Conservation (phyloP, 345 rosid genomes). For the Punica granatum region DNA sequence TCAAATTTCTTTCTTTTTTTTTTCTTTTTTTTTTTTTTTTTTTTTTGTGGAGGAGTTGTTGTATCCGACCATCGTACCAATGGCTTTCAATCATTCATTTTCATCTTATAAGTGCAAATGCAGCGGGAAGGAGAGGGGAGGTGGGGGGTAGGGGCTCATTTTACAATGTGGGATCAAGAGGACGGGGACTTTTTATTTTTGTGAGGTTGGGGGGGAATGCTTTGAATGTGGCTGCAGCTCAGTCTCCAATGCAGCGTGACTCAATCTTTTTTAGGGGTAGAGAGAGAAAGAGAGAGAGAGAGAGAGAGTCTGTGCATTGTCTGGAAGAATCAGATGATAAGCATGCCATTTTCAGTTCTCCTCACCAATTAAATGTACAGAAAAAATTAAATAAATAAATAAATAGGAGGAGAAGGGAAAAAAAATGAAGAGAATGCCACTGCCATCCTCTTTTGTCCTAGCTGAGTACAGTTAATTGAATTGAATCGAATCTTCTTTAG, state of each 20-base stretch:
- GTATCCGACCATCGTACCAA: no score
- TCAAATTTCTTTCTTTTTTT: no score
- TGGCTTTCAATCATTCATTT: background rate
- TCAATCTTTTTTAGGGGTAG: background rate
- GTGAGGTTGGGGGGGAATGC: background rate
- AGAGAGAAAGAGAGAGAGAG: background rate
- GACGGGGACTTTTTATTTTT: slow-evolving; percentile 4
- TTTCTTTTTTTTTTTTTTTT: no score
- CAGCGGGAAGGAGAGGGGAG: background rate
- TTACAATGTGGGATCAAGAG: slow-evolving; percentile 2
- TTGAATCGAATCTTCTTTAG: no score
- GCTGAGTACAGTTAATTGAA: slow-evolving; percentile 1
- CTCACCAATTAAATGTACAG: background rate
- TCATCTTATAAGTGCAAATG: background rate
- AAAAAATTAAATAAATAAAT: no score
- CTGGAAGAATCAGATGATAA: slow-evolving; percentile 6
- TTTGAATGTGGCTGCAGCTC: slow-evolving; percentile 7
- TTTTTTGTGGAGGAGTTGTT: no score
- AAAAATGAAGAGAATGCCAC: no score
- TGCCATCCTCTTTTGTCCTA: background rate
- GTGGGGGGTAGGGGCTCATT: background rate
- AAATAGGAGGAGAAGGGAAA: background rate
- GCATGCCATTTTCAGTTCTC: background rate
- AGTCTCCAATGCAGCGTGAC: background rate
- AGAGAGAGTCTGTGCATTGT: background rate